phyloP scores from a whole-genome alignment of 1,284 basidiomycete genomes.

The Heliocybe sulcata region DNA sequence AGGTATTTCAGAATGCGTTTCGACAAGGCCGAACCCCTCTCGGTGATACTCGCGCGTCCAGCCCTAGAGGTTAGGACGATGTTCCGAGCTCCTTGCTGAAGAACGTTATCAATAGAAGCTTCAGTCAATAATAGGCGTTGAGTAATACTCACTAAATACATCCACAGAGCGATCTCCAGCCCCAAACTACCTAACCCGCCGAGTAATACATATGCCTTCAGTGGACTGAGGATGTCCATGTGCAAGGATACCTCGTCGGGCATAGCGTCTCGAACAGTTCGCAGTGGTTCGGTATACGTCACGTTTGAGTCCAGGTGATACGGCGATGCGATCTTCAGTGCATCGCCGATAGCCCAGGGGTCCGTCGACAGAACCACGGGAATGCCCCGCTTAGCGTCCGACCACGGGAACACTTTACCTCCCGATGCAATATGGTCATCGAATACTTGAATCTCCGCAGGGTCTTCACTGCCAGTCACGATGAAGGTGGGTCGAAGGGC shows the following conservation, averaged over 20 bases:
- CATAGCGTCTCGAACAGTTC: constrained; percentile 14
- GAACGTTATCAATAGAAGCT: not conserved
- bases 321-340: not conserved
- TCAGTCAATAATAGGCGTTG: not conserved
- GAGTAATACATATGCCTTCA: not conserved
- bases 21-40: constrained; percentile 15
- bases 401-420: not conserved
- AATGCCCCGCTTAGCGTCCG: not conserved
- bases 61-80: constrained; percentile 31
- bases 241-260: not conserved
- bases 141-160: constrained; percentile 26
- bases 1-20: constrained; percentile 23
- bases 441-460: not conserved
- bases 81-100: constrained; percentile 28
- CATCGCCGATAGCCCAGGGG: constrained; percentile 1
- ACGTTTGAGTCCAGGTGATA: not conserved
- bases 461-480: not conserved
- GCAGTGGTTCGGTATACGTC: not conserved
- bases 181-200: constrained; percentile 3
- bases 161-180: constrained; percentile 24
- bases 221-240: not conserved
- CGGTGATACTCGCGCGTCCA: constrained; percentile 16
- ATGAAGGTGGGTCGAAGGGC: not conserved
- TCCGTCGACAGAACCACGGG: not conserved
- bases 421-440: not conserved